Evolutionary conservation across 2,329 filamentous ascomycete genomes (phyloP).

Genomic region (Sporothrix schenckii): DNA sequence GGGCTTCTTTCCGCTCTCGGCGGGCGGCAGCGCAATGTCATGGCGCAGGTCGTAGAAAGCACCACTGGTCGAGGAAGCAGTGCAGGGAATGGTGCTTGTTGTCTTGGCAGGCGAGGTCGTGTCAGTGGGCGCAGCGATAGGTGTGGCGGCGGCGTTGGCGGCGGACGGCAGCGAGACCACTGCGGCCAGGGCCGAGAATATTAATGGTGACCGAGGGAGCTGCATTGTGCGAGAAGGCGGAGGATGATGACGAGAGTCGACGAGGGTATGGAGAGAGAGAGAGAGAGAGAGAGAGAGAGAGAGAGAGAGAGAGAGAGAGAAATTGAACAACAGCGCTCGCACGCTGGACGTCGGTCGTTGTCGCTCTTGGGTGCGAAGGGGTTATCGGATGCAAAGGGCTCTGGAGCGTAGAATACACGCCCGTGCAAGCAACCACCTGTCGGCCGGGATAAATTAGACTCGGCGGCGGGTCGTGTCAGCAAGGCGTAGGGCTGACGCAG

Average conservation of each 20-base stretch:
- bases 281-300: too few relatives aligned
- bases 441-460: not conserved
- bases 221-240: slow-evolving; percentile 28
- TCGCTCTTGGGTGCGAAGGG: not conserved
- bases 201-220: slow-evolving; percentile 24
- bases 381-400: not conserved
- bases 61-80: slow-evolving; percentile 58
- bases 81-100: slow-evolving; percentile 55
- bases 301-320: too few relatives aligned
- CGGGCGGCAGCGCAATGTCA: slow-evolving; percentile 53
- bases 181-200: slow-evolving; percentile 29
- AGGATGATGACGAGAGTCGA: not conserved
- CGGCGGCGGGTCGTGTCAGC: slow-evolving; percentile 3
- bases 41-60: slow-evolving; percentile 63
- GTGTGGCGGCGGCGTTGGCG: not conserved
- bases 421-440: too few relatives aligned
- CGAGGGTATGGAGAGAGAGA: not conserved
- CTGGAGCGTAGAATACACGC: not conserved
- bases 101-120: slow-evolving; percentile 36
- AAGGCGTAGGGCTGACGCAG: not conserved
- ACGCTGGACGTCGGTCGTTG: slow-evolving; percentile 9
- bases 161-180: slow-evolving; percentile 21
- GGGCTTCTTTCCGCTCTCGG: slow-evolving; percentile 52
- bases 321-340: not conserved
- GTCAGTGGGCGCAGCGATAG: not conserved